A percentile compares a stretch with the other conserved stretches of the same genome.
These are phyloP conservation scores for Daldinia grandis DNA, from an alignment of 495 filamentous ascomycete genomes.

Conservation along the genomic window DNA sequence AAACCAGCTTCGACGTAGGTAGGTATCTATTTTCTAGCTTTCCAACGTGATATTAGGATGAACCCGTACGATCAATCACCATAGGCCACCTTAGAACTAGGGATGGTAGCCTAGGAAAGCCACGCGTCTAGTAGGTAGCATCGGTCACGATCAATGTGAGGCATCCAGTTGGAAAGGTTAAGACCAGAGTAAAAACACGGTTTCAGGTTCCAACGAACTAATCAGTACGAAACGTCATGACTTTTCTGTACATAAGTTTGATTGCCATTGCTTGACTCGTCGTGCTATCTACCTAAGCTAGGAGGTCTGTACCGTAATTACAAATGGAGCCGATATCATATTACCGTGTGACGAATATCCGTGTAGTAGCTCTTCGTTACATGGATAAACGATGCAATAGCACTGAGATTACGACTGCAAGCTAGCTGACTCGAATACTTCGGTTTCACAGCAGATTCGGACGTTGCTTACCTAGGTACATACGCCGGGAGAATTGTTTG, in stretches of 20 bases:
- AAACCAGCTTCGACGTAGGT: background rate
- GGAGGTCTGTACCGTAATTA: background rate
- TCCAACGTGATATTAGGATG: background rate
- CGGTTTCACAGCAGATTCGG: background rate
- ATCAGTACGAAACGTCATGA: background rate
- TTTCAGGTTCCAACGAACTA: background rate
- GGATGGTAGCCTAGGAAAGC: background rate
- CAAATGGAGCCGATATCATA: background rate
- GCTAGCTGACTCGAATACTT: background rate
- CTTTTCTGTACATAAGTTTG: background rate
- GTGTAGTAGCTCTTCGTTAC: background rate
- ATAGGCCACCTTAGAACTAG: background rate
- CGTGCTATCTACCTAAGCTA: background rate
- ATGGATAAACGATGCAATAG: background rate
- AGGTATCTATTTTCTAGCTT: background rate
- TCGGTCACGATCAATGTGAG: background rate
- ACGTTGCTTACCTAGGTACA: background rate
- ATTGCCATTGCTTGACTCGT: background rate
- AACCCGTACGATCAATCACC: conserved; percentile 6
- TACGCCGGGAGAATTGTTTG: conserved; percentile 3
- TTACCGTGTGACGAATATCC: background rate
- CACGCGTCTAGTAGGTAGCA: conserved; percentile 1
- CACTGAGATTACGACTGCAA: background rate
- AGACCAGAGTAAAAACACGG: background rate
- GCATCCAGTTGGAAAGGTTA: background rate